phyloP scores from a whole-genome alignment of 805 yeast genomes.

The Suhomyces vadensis region DNA sequence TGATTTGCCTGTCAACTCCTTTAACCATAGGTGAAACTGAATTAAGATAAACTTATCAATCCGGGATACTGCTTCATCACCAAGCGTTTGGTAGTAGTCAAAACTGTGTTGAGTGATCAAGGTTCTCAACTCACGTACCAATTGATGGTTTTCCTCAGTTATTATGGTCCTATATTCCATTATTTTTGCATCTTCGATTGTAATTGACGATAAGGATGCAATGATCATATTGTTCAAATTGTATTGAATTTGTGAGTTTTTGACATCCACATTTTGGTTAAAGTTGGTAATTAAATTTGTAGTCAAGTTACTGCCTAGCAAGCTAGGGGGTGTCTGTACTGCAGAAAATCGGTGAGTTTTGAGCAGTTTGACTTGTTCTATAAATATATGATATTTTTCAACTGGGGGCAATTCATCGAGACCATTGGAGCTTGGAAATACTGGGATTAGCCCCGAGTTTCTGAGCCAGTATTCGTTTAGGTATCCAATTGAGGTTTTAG shows the following conservation, averaged over 20 bases:
- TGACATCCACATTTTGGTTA: conserved; percentile 18
- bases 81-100: conserved; percentile 8
- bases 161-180: not conserved
- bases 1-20: not conserved
- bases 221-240: conserved; percentile 24
- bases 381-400: conserved; percentile 10
- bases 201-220: conserved; percentile 14
- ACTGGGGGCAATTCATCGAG: conserved; percentile 5
- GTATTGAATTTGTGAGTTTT: conserved; percentile 21
- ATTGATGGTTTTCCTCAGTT: conserved; percentile 20
- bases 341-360: conserved; percentile 10
- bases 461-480: conserved; percentile 25
- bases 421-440: conserved; percentile 16
- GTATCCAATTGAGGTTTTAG: conserved; percentile 24
- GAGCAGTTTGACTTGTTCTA: conserved; percentile 17
- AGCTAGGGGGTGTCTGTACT: not conserved
- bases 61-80: conserved; percentile 9
- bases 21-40: conserved; percentile 15
- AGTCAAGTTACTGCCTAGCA: not conserved
- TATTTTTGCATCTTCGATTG: not conserved
- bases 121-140: conserved; percentile 5
- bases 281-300: conserved; percentile 14
- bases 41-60: conserved; percentile 26
- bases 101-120: conserved; percentile 16
- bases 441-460: conserved; percentile 20